Conservation (phyloP, 495 filamentous ascomycete genomes). For the Usnea hakonensis region DNA sequence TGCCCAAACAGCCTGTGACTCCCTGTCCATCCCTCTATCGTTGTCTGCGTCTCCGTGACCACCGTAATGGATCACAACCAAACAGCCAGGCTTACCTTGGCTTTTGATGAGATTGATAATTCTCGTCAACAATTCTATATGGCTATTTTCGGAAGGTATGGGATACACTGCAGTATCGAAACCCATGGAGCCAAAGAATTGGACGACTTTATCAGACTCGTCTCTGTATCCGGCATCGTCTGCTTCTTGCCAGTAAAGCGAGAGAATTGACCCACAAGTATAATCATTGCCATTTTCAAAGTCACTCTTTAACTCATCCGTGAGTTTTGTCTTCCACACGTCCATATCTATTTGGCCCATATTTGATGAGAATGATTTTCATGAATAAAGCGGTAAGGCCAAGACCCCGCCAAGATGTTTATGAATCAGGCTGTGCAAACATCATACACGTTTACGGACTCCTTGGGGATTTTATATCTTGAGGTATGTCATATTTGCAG, state of each 20-base stretch:
- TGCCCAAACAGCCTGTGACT: constrained; percentile 10
- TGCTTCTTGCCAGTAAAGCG: neutral
- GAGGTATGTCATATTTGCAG: too few species aligned
- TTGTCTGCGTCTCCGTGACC: constrained; percentile 11
- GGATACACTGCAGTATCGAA: constrained; percentile 1
- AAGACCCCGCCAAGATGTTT: neutral
- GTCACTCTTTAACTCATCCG: neutral
- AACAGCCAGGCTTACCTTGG: constrained; percentile 2
- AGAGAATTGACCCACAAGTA: neutral
- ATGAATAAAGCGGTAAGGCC: neutral
- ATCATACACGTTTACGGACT: neutral
- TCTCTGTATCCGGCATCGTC: neutral
- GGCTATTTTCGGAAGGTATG: constrained; percentile 12
- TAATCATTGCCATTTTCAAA: neutral
- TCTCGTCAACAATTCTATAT: neutral
- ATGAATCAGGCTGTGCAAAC: neutral
- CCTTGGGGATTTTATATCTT: neutral
- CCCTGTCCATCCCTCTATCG: constrained; percentile 1
- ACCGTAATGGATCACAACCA: constrained; percentile 13
- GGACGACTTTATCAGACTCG: neutral
- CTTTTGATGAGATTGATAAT: constrained; percentile 7
- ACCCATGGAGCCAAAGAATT: constrained; percentile 2
- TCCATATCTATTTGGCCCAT: neutral
- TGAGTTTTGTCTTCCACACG: neutral
- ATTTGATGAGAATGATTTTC: neutral